Percentiles rank a stretch among this genome's conserved stretches.
These are phyloP conservation scores for Leptographium wingfieldii DNA, from an alignment of 2,329 filamentous ascomycete genomes.

Conservation along the genomic window DNA sequence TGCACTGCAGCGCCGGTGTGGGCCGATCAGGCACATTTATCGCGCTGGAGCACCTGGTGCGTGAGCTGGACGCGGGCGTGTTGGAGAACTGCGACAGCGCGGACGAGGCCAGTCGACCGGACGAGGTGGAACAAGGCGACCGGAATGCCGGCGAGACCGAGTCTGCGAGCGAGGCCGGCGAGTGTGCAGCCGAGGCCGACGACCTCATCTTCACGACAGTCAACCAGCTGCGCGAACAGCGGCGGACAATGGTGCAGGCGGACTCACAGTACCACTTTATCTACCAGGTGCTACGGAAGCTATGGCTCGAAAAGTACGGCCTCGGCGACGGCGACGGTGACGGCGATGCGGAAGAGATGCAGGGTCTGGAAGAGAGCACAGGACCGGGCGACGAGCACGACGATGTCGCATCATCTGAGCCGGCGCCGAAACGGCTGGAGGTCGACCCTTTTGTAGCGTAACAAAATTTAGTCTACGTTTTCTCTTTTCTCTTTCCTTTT, in stretches of 20 bases:
- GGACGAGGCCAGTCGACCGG: background rate
- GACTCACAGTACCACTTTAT: slow-evolving; percentile 76
- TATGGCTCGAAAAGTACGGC: slow-evolving; percentile 56
- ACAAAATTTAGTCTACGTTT: background rate
- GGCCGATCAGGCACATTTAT: slow-evolving; percentile 94
- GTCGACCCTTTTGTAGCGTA: slow-evolving; percentile 28
- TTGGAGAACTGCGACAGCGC: slow-evolving; percentile 34
- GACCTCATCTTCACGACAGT: slow-evolving; percentile 58
- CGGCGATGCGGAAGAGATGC: background rate
- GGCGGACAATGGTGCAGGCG: slow-evolving; percentile 91
- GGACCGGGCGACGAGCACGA: background rate
- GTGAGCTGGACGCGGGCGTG: slow-evolving; percentile 65
- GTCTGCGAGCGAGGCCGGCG: background rate
- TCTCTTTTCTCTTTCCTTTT: background rate
- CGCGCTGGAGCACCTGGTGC: slow-evolving; percentile 79
- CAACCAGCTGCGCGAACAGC: slow-evolving; percentile 68
- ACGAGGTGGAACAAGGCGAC: background rate
- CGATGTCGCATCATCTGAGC: slow-evolving; percentile 23
- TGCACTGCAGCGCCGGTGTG: slow-evolving; percentile 85
- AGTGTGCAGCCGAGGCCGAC: slow-evolving; percentile 1
- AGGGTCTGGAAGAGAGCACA: background rate
- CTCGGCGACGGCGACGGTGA: slow-evolving; percentile 2
- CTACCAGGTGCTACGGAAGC: slow-evolving; percentile 70
- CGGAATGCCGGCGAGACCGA: slow-evolving; percentile 17
- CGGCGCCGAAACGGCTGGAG: slow-evolving; percentile 40